These are phyloP conservation scores for Chamaecyparis obtusa DNA, from an alignment of 75 land plant genomes.

Conservation along the genomic window DNA sequence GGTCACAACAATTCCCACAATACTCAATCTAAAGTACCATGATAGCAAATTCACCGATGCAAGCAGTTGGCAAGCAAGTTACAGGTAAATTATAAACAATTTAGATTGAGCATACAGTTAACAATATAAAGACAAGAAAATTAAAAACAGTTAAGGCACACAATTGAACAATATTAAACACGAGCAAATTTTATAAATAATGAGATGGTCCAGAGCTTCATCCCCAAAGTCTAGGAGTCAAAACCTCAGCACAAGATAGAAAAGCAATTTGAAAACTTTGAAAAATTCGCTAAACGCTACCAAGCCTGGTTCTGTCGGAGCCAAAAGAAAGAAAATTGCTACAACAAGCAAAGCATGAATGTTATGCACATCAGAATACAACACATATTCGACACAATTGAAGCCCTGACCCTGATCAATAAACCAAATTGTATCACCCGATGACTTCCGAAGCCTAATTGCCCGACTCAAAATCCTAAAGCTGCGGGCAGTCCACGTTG, in stretches of 20 bases:
- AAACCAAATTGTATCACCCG: not conserved
- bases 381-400: not conserved
- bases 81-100: not conserved
- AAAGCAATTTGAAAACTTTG: not conserved
- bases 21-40: not conserved
- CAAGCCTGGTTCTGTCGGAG: conserved; percentile 57
- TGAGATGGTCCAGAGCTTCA: not conserved
- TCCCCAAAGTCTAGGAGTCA: not conserved
- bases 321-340: conserved; percentile 57
- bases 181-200: not conserved
- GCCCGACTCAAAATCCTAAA: not conserved
- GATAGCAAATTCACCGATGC: not conserved
- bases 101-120: not conserved
- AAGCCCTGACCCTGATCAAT: not conserved
- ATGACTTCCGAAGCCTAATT: too few species aligned
- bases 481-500: not conserved
- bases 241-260: not conserved
- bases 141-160: not conserved
- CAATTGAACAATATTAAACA: not conserved
- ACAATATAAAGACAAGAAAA: conserved; percentile 6
- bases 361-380: not conserved
- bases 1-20: not conserved
- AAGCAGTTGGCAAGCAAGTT: not conserved
- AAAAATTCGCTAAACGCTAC: not conserved
- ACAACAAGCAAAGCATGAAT: conserved; percentile 45